Percentiles rank a stretch among this genome's conserved stretches.
Conservation (phyloP, 306 rosid species). For the Erythrophleum fordii region DNA sequence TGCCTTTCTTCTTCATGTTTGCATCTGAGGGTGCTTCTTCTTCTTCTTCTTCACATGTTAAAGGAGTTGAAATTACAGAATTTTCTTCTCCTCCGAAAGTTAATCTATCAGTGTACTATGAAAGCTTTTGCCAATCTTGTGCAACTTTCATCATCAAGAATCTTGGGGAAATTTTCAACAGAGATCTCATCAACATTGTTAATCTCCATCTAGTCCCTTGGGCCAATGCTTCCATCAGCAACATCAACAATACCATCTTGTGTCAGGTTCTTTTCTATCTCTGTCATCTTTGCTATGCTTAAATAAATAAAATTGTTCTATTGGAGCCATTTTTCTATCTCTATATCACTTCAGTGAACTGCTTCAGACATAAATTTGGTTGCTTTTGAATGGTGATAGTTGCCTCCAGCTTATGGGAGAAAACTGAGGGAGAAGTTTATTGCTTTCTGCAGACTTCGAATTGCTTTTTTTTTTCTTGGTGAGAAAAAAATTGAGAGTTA, state of each 20-base stretch:
- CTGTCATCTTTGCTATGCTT: too few relatives aligned
- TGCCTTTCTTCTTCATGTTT: constrained; percentile 32
- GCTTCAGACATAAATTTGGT: neutral
- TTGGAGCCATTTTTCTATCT: neutral
- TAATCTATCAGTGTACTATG: constrained; percentile 57
- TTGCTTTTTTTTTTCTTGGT: neutral
- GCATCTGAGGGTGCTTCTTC: constrained; percentile 32
- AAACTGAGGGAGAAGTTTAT: neutral
- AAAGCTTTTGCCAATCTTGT: constrained; percentile 43
- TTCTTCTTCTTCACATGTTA: constrained; percentile 23
- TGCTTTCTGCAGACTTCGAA: neutral
- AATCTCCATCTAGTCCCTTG: constrained; percentile 61
- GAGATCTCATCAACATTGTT: constrained; percentile 47
- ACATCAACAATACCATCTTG: constrained; percentile 37
- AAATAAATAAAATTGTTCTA: too few relatives aligned
- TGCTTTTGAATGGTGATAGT: constrained; percentile 11
- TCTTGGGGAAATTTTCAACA: constrained; percentile 49
- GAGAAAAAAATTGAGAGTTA: too few relatives aligned
- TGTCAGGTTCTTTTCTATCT: constrained; percentile 55
- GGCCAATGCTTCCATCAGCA: constrained; percentile 43
- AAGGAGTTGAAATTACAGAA: neutral
- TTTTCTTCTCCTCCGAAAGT: constrained; percentile 44
- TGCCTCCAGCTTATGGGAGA: neutral
- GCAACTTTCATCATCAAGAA: constrained; percentile 52
- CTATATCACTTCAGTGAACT: neutral